These are phyloP conservation scores for Calendula officinalis DNA, from an alignment of 129 eudicot species.

Conservation along the genomic window DNA sequence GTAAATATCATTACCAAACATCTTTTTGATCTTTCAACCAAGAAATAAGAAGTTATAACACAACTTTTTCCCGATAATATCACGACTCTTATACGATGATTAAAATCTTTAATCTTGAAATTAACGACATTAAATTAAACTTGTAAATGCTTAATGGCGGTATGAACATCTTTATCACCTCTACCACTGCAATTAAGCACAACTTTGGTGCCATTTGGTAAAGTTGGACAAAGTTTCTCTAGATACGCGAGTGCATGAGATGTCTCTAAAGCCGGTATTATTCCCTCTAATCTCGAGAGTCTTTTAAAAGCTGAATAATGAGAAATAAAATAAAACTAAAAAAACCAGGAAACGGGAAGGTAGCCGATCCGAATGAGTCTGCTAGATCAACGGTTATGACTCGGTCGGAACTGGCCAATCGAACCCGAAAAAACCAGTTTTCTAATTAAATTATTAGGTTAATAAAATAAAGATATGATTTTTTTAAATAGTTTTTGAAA, in stretches of 20 bases:
- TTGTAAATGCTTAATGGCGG: conserved; percentile 70
- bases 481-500: no score
- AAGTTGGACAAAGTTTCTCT: conserved; percentile 84
- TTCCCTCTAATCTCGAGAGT: conserved; percentile 76
- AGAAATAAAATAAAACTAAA: no score
- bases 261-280: conserved; percentile 84
- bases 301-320: conserved; percentile 62
- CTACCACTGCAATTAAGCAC: conserved; percentile 90
- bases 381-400: no score
- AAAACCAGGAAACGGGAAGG: no score
- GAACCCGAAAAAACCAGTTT: no score
- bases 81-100: conserved; percentile 2
- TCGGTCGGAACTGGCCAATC: no score
- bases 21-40: not conserved
- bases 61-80: not conserved
- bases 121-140: conserved; percentile 33
- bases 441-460: no score
- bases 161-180: conserved; percentile 88
- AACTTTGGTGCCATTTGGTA: conserved; percentile 70
- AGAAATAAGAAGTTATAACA: conserved; percentile 7
- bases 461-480: no score
- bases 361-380: no score
- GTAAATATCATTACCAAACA: not conserved
- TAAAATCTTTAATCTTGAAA: not conserved
- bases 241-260: conserved; percentile 83